These are phyloP conservation scores for Didymellaceae sp. DNA, from an alignment of 2,329 filamentous ascomycete genomes.

Conservation along the genomic window DNA sequence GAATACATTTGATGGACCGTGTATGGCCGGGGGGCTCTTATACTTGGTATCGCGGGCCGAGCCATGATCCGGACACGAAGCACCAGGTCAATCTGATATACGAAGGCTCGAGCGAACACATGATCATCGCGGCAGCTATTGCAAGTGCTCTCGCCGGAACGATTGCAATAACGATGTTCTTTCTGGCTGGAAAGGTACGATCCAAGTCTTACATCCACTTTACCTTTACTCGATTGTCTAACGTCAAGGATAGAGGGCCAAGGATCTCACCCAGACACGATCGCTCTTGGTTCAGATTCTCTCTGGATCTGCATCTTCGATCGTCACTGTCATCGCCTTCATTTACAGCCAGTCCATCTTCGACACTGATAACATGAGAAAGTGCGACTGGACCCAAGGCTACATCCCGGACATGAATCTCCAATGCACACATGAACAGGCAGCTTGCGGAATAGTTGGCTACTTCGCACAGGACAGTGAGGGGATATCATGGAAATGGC, in stretches of 20 bases:
- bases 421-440: constrained; percentile 9
- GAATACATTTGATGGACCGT: not conserved
- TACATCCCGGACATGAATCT: constrained; percentile 4
- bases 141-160: not conserved
- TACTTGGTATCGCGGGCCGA: not conserved
- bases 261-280: not conserved
- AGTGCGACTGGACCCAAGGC: constrained; percentile 8
- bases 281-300: not conserved
- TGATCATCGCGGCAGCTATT: not conserved
- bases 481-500: not conserved
- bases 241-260: not conserved
- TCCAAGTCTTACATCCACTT: not conserved
- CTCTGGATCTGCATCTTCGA: not conserved
- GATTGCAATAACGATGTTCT: not conserved
- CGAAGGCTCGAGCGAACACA: not conserved
- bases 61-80: not conserved
- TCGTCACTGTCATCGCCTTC: constrained; percentile 5
- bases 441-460: constrained; percentile 7
- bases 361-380: constrained; percentile 3
- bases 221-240: not conserved
- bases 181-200: not conserved
- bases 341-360: constrained; percentile 4
- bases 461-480: not conserved
- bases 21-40: not conserved
- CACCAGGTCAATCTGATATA: not conserved